phyloP scores from a whole-genome alignment of 2,329 filamentous ascomycete species.

The Rhynchosporium agropyri region DNA sequence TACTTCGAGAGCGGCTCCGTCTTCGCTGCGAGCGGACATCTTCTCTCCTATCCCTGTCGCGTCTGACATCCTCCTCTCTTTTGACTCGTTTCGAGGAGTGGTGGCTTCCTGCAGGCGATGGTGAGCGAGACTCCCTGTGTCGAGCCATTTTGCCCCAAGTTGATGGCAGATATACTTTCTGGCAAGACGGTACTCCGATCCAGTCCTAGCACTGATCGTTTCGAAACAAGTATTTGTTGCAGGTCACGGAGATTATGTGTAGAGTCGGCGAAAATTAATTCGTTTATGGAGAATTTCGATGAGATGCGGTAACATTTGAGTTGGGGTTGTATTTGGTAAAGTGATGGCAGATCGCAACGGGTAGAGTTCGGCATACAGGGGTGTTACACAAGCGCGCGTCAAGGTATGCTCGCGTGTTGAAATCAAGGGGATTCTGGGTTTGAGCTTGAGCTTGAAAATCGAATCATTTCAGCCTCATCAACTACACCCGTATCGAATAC shows the following conservation, averaged over 20 bases:
- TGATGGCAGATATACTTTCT: slow-evolving; percentile 50
- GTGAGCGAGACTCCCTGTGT: slow-evolving; percentile 74
- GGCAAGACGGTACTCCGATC: slow-evolving; percentile 24
- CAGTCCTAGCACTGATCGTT: slow-evolving; percentile 6
- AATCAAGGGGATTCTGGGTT: slow-evolving; percentile 28
- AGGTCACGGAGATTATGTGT: background rate
- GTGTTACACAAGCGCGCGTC: slow-evolving; percentile 8
- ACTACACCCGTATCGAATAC: background rate
- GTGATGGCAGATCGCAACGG: too few relatives aligned
- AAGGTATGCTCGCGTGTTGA: slow-evolving; percentile 29
- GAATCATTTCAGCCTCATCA: slow-evolving; percentile 22
- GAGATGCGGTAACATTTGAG: too few relatives aligned
- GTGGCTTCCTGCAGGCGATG: slow-evolving; percentile 89
- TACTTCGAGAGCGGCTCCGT: slow-evolving; percentile 63
- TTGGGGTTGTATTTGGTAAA: too few relatives aligned
- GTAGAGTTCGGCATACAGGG: background rate
- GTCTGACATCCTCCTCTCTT: slow-evolving; percentile 53
- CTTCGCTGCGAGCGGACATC: slow-evolving; percentile 54
- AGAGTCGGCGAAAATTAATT: background rate
- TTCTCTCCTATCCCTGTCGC: slow-evolving; percentile 54
- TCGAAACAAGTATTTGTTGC: background rate
- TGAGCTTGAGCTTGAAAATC: background rate
- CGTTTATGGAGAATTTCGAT: too few relatives aligned
- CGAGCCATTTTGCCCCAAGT: slow-evolving; percentile 55
- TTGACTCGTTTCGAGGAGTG: slow-evolving; percentile 63